These are phyloP conservation scores for Rhodamnia argentea DNA, from an alignment of 345 rosid species.

Conservation along the genomic window DNA sequence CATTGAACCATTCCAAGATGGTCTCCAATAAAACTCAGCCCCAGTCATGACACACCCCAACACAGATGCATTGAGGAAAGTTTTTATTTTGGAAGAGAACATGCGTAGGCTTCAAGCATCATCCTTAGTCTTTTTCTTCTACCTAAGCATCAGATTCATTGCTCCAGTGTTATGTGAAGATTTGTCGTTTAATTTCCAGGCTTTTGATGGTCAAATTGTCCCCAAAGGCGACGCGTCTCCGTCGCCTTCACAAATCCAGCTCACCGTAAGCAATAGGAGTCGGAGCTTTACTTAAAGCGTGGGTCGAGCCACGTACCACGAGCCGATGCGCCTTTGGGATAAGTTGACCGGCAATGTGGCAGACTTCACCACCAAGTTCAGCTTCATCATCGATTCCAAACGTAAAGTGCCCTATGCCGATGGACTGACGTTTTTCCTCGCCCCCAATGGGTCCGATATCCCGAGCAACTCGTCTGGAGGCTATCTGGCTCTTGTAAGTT, in stretches of 20 bases:
- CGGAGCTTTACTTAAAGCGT: neutral
- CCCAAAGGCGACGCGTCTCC: neutral
- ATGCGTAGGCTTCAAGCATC: neutral
- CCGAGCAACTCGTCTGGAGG: neutral
- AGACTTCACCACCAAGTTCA: conserved; percentile 4
- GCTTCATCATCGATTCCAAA: neutral
- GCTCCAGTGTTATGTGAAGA: neutral
- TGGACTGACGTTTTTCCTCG: conserved; percentile 12
- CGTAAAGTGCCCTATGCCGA: neutral
- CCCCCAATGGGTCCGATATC: neutral
- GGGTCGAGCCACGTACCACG: conserved; percentile 1
- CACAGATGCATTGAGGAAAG: neutral
- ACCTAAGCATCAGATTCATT: neutral
- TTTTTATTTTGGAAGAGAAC: neutral
- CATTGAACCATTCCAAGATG: neutral
- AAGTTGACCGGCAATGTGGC: neutral
- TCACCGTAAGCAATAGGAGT: neutral
- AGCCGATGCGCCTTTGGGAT: conserved; percentile 2
- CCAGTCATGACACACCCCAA: neutral
- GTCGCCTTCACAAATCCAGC: neutral
- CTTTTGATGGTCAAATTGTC: neutral
- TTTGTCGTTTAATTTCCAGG: neutral
- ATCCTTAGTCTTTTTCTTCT: neutral
- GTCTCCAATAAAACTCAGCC: neutral
- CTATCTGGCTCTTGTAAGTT: neutral